Percentiles rank a stretch among this genome's conserved stretches.
Evolutionary conservation across 257 asterid species (phyloP).

Genomic region (Nicotiana attenuata): DNA sequence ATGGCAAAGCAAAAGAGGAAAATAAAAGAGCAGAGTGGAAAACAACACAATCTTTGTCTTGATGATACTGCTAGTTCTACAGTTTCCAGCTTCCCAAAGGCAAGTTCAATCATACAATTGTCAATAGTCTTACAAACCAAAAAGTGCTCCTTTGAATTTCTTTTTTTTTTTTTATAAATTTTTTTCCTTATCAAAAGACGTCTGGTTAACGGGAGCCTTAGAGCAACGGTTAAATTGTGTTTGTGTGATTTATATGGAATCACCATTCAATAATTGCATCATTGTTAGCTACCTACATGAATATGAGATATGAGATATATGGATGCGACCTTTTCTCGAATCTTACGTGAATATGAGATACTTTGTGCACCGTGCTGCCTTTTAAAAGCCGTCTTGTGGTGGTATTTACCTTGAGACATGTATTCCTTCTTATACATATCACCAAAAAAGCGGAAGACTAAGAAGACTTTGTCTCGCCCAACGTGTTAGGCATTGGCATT

Average conservation of each 20-base stretch:
- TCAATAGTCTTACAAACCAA: too few species aligned
- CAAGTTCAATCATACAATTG: not conserved
- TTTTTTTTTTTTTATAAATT: not conserved
- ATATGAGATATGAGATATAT: too few species aligned
- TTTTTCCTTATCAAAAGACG: not conserved
- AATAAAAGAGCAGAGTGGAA: constrained; percentile 20
- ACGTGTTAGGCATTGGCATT: not conserved
- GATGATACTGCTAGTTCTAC: constrained; percentile 97
- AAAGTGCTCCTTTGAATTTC: not conserved
- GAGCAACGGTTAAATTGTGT: not conserved
- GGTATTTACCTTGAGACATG: too few species aligned
- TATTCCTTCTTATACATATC: too few species aligned
- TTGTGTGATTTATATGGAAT: too few species aligned
- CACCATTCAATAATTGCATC: too few species aligned
- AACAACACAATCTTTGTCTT: constrained; percentile 37
- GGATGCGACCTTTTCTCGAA: not conserved
- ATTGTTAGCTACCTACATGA: too few species aligned
- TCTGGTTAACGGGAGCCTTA: too few species aligned
- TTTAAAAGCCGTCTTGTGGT: not conserved
- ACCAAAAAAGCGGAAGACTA: too few species aligned
- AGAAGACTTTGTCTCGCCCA: too few species aligned
- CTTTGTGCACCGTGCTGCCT: not conserved
- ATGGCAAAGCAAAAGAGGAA: constrained; percentile 25
- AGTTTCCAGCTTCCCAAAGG: constrained; percentile 30
- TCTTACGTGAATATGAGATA: not conserved